Percentiles rank a stretch among this genome's conserved stretches.
Conservation (phyloP, 2,329 filamentous ascomycete species). For the Colletotrichum ledebouriae region DNA sequence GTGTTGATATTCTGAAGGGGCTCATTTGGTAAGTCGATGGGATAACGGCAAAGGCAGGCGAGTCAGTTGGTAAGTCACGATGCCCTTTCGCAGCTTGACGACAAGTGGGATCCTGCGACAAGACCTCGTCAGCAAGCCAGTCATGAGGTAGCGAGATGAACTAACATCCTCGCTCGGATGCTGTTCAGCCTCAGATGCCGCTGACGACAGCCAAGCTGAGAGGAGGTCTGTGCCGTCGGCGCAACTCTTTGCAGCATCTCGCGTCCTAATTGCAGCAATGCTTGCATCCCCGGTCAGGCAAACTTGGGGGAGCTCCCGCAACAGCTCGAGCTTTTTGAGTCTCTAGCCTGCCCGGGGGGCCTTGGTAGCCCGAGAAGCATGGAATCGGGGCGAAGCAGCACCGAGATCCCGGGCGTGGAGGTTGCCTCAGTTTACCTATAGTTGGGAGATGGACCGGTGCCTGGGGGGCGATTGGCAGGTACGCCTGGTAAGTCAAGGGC, state of each 20-base stretch:
- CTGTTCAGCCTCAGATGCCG: slow-evolving; percentile 2
- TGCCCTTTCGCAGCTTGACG: too few relatives aligned
- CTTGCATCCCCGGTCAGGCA: too few relatives aligned
- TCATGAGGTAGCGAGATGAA: not conserved
- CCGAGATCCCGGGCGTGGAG: slow-evolving; percentile 9
- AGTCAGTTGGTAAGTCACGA: not conserved
- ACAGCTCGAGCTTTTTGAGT: too few relatives aligned
- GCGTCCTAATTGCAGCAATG: not conserved
- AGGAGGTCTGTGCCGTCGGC: not conserved
- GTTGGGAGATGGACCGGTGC: slow-evolving; percentile 13
- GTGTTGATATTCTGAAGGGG: too few relatives aligned
- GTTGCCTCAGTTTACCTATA: not conserved
- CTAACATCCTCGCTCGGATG: not conserved
- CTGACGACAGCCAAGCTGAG: slow-evolving; percentile 21
- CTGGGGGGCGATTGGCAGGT: slow-evolving; percentile 13
- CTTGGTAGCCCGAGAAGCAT: too few relatives aligned
- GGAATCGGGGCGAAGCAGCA: slow-evolving; percentile 26
- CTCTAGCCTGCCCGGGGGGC: too few relatives aligned
- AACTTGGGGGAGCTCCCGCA: too few relatives aligned
- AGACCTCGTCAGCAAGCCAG: not conserved
- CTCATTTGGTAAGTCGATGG: too few relatives aligned
- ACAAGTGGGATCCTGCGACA: too few relatives aligned
- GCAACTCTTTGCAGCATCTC: not conserved
- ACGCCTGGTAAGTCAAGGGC: slow-evolving; percentile 1
- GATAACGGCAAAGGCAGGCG: too few relatives aligned